phyloP scores from a whole-genome alignment of 345 rosid species.

The Lumnitzera racemosa region DNA sequence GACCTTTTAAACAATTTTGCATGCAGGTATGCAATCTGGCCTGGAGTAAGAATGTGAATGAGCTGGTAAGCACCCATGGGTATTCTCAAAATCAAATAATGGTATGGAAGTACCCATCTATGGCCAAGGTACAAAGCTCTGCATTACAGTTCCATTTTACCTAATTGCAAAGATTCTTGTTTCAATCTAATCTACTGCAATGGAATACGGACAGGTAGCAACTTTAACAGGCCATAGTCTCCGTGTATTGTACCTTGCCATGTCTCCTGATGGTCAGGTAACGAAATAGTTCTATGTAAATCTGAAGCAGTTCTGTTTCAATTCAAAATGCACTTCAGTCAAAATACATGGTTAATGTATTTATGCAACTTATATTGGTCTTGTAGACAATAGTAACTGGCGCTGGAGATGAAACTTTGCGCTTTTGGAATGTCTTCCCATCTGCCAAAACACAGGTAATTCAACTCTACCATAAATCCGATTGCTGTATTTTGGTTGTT shows the following conservation, averaged over 20 bases:
- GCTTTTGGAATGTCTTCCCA: constrained; percentile 95
- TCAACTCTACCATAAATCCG: not conserved
- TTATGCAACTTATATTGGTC: not conserved
- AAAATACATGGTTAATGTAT: not conserved
- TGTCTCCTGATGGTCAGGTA: constrained; percentile 93
- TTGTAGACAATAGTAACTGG: constrained; percentile 90
- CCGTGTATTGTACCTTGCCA: constrained; percentile 90
- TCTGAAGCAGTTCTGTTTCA: not conserved
- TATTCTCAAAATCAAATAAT: constrained; percentile 96
- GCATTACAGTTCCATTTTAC: not conserved
- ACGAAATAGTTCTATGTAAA: not conserved
- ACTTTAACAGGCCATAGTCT: constrained; percentile 87
- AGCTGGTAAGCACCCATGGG: constrained; percentile 93
- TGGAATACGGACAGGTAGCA: constrained; percentile 44
- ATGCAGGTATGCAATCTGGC: constrained; percentile 83
- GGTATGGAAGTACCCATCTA: constrained; percentile 96
- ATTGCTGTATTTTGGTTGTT: not conserved
- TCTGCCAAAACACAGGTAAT: constrained; percentile 71
- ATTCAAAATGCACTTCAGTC: not conserved
- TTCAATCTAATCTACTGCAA: not conserved
- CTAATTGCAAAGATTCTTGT: too few species aligned
- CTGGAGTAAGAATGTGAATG: constrained; percentile 98
- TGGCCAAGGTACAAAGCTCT: constrained; percentile 56
- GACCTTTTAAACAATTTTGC: not conserved
- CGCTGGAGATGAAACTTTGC: constrained; percentile 93